Evolutionary conservation across 345 rosid genomes (phyloP), one percentile per base, ranked within the genome.

Genomic region (rapeseed (Brassica napus)): DNA sequence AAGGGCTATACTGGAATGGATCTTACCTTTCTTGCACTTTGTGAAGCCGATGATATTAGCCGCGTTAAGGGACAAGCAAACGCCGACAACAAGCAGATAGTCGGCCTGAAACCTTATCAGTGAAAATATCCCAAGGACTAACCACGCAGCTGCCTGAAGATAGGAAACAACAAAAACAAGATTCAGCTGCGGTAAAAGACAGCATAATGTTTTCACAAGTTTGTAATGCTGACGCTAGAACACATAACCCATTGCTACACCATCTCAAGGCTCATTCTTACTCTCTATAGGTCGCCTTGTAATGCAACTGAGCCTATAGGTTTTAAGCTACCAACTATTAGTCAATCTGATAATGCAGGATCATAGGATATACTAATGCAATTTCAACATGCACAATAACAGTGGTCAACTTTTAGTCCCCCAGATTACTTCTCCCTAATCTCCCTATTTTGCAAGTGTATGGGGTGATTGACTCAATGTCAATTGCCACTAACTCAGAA

Each of bases 11-110:
- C 23, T 31, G 58, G 32, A 18, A 39, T 5, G 42, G 60, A 71
- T 72, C 73, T 72, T 64, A 86, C 93, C 93, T 86, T 85, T 89
- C 71, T 86, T 87, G 82, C 90, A 89, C 75, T 89, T 89, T 62
- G 90, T 88, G 84, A 89, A 89, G 66, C 93, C 93, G 44, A 89
- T 73, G 73, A 89, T 89, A 84, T 89, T 89, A 72, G 93, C 93
- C 21, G 81, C 54, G 57, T 87, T 80, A 54, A 89, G 90, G 68
- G 88, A 86, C 82, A 89, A 71, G 66, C 91, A 89, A 60, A 89
- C 91, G 28, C 91, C 93, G 71, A 88, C 79, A 60, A 88, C 84
- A 59, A 89, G 93, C 77, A 89, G 84, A 77, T 89, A 89, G 80
- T 89, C 93, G 4, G 91, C 86, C 65, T 88, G 85, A 68, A 89